A percentile compares a stretch with the other conserved stretches of the same genome.
These are phyloP conservation scores for Ascochyta pisi DNA, from an alignment of 2,329 filamentous ascomycete genomes.

Conservation along the genomic window DNA sequence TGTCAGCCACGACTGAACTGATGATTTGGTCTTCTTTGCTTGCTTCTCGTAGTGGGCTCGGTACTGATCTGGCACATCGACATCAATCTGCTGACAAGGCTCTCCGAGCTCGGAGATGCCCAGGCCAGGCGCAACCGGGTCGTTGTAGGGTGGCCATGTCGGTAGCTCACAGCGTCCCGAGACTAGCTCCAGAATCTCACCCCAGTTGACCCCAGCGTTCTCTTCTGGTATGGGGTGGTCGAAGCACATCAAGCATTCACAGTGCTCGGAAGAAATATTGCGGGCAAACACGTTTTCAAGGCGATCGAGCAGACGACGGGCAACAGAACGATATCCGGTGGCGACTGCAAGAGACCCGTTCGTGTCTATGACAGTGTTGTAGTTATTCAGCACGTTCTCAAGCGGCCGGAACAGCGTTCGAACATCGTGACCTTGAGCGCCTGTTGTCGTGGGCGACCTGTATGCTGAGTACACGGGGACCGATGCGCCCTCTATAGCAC, in stretches of 20 bases:
- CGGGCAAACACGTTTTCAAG: constrained; percentile 93
- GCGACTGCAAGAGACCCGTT: constrained; percentile 93
- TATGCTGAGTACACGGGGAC: constrained; percentile 67
- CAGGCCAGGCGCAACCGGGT: constrained; percentile 59
- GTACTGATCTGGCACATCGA: constrained; percentile 93
- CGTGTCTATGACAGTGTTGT: constrained; percentile 78
- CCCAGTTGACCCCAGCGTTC: constrained; percentile 81
- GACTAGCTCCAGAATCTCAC: constrained; percentile 91
- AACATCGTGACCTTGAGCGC: constrained; percentile 61
- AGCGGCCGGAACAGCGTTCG: constrained; percentile 82
- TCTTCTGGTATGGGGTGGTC: constrained; percentile 53
- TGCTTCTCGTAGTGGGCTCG: constrained; percentile 90
- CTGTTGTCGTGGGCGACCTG: constrained; percentile 58
- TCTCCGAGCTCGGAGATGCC: constrained; percentile 60
- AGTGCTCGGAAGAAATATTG: constrained; percentile 87
- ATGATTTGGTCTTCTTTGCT: constrained; percentile 89
- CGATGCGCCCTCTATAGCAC: constrained; percentile 64
- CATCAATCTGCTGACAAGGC: constrained; percentile 81
- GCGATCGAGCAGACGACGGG: constrained; percentile 84
- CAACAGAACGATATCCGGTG: constrained; percentile 94
- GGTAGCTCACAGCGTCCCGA: constrained; percentile 87
- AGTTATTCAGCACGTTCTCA: constrained; percentile 83
- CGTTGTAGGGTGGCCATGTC: constrained; percentile 83
- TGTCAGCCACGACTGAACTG: constrained; percentile 88
- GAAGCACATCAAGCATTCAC: constrained; percentile 83